phyloP scores from a whole-genome alignment of 176 grass and related monocot species.

The Hsuehochloa calcarea region DNA sequence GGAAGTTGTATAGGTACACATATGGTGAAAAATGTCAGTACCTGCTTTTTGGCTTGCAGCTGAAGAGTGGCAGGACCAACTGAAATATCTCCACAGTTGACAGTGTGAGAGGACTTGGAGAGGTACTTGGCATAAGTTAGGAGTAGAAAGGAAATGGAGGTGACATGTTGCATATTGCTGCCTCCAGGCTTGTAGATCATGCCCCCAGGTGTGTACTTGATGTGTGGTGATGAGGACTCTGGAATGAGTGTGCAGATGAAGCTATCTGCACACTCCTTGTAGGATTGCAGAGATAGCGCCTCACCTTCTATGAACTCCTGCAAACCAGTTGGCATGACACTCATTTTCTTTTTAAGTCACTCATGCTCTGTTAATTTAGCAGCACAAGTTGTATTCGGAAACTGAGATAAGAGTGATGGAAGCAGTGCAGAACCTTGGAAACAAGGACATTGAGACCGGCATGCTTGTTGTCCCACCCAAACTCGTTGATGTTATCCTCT shows the following conservation, averaged over 20 bases:
- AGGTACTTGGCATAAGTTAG: slow-evolving; percentile 91
- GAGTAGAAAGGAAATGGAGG: slow-evolving; percentile 84
- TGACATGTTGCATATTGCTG: slow-evolving; percentile 99
- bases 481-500: slow-evolving; percentile 84
- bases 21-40: background rate
- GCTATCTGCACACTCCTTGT: slow-evolving; percentile 75
- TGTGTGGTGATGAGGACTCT: slow-evolving; percentile 75
- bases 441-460: slow-evolving; percentile 85
- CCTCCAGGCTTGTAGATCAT: slow-evolving; percentile 94
- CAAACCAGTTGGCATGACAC: background rate
- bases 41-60: slow-evolving; percentile 74
- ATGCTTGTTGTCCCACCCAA: slow-evolving; percentile 99
- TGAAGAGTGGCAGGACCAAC: slow-evolving; percentile 61
- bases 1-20: background rate
- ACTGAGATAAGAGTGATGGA: background rate
- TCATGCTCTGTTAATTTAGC: background rate
- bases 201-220: slow-evolving; percentile 75
- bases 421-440: slow-evolving; percentile 52
- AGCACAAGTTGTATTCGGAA: background rate
- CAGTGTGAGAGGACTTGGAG: slow-evolving; percentile 62
- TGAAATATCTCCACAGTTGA: slow-evolving; percentile 67
- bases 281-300: slow-evolving; percentile 63
- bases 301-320: slow-evolving; percentile 92
- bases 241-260: slow-evolving; percentile 95
- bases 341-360: background rate